A percentile compares a stretch with the other conserved stretches of the same genome.
Evolutionary conservation across 2,329 filamentous ascomycete genomes (phyloP).

Genomic region (Neonectria punicea): DNA sequence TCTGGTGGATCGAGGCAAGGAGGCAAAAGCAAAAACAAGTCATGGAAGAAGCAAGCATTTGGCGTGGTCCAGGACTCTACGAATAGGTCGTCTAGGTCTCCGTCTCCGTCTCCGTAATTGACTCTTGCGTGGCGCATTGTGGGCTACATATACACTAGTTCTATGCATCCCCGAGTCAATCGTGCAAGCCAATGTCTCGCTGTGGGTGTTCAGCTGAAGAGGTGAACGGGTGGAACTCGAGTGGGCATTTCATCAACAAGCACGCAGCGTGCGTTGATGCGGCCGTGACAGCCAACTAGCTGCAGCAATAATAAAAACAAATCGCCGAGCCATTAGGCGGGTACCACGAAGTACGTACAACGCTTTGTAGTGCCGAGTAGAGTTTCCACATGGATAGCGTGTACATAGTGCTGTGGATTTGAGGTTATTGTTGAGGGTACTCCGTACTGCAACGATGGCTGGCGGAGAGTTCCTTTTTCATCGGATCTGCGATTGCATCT

Average conservation of each 20-base stretch:
- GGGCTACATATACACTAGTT: slow-evolving; percentile 25
- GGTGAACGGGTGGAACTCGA: slow-evolving; percentile 2
- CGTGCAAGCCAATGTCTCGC: slow-evolving; percentile 41
- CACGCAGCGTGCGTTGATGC: slow-evolving; percentile 22
- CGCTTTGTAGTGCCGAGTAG: background rate
- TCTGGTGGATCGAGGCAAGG: slow-evolving; percentile 34
- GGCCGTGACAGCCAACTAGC: slow-evolving; percentile 26
- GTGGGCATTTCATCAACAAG: background rate
- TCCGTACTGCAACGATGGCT: background rate
- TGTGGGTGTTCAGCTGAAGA: slow-evolving; percentile 9
- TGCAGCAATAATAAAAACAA: slow-evolving; percentile 13
- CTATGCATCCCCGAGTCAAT: slow-evolving; percentile 30
- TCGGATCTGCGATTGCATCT: slow-evolving; percentile 22
- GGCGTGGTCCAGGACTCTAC: background rate
- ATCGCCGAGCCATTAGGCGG: slow-evolving; percentile 29
- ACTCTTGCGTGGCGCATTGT: slow-evolving; percentile 32
- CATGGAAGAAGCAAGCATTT: slow-evolving; percentile 21
- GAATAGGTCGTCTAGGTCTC: background rate
- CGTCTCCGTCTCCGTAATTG: slow-evolving; percentile 5
- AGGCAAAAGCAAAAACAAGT: slow-evolving; percentile 24
- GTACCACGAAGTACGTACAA: background rate
- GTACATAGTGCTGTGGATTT: slow-evolving; percentile 6
- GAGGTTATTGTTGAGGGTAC: background rate
- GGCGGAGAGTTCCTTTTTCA: slow-evolving; percentile 8
- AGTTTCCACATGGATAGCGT: slow-evolving; percentile 12